Evolutionary conservation across 2,329 filamentous ascomycete genomes (phyloP).

Genomic region (Phyllosticta citribraziliensis): DNA sequence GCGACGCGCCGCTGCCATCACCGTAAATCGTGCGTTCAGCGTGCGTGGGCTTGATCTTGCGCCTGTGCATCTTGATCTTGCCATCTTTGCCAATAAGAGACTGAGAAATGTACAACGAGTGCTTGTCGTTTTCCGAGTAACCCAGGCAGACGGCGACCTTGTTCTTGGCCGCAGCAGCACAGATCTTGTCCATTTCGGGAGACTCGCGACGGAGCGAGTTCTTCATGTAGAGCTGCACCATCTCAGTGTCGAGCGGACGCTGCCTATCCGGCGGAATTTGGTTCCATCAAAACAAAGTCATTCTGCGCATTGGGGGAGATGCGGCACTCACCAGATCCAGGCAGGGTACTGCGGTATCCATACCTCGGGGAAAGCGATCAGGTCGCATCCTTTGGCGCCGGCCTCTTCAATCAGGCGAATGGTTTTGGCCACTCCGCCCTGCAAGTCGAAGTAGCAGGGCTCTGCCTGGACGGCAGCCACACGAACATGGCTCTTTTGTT

Average conservation of each 20-base stretch:
- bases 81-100: slow-evolving; percentile 27
- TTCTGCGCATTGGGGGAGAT: not conserved
- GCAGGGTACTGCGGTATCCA: slow-evolving; percentile 38
- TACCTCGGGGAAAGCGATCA: slow-evolving; percentile 42
- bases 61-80: slow-evolving; percentile 25
- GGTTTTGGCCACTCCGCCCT: slow-evolving; percentile 46
- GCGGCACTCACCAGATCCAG: slow-evolving; percentile 34
- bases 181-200: slow-evolving; percentile 35
- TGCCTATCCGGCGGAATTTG: slow-evolving; percentile 21
- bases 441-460: slow-evolving; percentile 51
- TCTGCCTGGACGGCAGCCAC: slow-evolving; percentile 49
- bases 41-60: slow-evolving; percentile 36
- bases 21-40: slow-evolving; percentile 36
- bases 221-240: slow-evolving; percentile 33
- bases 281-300: not conserved
- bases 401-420: slow-evolving; percentile 48
- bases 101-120: slow-evolving; percentile 33
- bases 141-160: slow-evolving; percentile 30
- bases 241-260: slow-evolving; percentile 31
- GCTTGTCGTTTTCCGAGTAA: slow-evolving; percentile 29
- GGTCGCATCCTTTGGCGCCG: slow-evolving; percentile 41
- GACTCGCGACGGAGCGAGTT: slow-evolving; percentile 34
- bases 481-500: not conserved
- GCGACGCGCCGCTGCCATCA: slow-evolving; percentile 25
- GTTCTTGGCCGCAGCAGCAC: slow-evolving; percentile 22